Evolutionary conservation across 257 asterid species (phyloP).

Genomic region (Primulina huaijiensis): DNA sequence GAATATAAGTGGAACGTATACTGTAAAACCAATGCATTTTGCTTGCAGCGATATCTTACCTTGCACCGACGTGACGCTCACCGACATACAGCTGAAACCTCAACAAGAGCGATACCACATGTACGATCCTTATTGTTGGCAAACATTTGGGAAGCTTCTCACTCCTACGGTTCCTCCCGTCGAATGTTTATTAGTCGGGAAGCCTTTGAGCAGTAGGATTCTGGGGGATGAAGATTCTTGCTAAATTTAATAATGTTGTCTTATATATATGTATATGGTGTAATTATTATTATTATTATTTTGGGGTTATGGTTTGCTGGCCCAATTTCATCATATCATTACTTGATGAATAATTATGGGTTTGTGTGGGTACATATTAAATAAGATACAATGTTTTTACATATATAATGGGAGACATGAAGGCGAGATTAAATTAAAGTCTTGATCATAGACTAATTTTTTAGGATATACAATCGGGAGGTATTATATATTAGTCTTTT

Average conservation of each 20-base stretch:
- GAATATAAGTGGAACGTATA: slow-evolving; percentile 77
- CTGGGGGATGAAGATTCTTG: slow-evolving; percentile 68
- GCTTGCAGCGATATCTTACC: slow-evolving; percentile 87
- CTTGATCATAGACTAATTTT: no score
- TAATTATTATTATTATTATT: no score
- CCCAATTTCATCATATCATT: background rate
- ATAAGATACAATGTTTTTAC: background rate
- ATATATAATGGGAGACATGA: no score
- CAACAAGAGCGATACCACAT: slow-evolving; percentile 57
- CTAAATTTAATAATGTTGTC: slow-evolving; percentile 24
- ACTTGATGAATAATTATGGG: background rate
- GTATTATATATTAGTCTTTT: no score
- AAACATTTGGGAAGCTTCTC: slow-evolving; percentile 68
- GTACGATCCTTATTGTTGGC: slow-evolving; percentile 94
- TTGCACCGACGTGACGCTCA: slow-evolving; percentile 68
- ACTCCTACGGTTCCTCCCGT: slow-evolving; percentile 78
- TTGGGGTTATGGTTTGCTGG: background rate
- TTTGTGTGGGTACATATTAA: background rate
- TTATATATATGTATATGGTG: background rate
- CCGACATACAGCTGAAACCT: slow-evolving; percentile 57
- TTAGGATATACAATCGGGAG: no score
- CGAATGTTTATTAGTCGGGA: slow-evolving; percentile 59
- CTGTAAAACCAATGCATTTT: slow-evolving; percentile 83
- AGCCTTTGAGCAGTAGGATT: slow-evolving; percentile 61
- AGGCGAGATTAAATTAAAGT: no score